Base-by-base conservation (phyloP, 163 green algal genomes). In the Chloromonas sp. region DNA sequence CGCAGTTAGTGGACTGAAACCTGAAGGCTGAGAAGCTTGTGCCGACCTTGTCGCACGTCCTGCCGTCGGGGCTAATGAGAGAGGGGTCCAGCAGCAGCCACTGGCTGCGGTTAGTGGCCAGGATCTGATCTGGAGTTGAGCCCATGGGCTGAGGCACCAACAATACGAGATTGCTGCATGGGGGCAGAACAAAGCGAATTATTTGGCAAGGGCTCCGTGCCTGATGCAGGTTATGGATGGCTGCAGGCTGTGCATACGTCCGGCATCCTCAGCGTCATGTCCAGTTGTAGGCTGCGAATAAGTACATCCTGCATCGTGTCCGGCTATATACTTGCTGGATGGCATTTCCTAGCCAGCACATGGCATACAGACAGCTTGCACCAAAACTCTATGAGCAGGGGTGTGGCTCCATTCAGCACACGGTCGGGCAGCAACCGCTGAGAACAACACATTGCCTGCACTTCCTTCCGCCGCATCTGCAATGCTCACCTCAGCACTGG, bases 31-130 rank as follows among this genome's bases (percentile, higher is more conserved):
- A 85, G 87, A 98, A 98, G 57, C 79, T 84, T 3, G 94, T 96
- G 60, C 96, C 95, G 2, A 98, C 88, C 84, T 95, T 97, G 89
- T 98, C 91, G 87, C 96, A 98, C 0, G 60, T 66, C 0, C 1
- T 80, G 60, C 76, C 74, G 61, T 84, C 81, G 8, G 66, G 58
- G 2, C 58, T 76, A 14, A 79, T 3, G 13, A 59, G 8, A 0
- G 15, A 66, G 0, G 84, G 87, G 62, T 94, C 89, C 5, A 98
- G n/a, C 62, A 98, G 82, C 90, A 98, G 93, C 96, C 96, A 98
- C 58, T 88, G 60, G 15, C 83, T 81, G 58, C 87, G 82, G 82
- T 94, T 94, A 78, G 58, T 84, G n/a, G 77, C 61, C 85, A 90
- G 3, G 70, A 86, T 84, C 81, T 85, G 81, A 70, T 84, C 84